These are phyloP conservation scores for Sugiyamaella floridensis DNA, from an alignment of 805 yeast genomes.

Conservation along the genomic window DNA sequence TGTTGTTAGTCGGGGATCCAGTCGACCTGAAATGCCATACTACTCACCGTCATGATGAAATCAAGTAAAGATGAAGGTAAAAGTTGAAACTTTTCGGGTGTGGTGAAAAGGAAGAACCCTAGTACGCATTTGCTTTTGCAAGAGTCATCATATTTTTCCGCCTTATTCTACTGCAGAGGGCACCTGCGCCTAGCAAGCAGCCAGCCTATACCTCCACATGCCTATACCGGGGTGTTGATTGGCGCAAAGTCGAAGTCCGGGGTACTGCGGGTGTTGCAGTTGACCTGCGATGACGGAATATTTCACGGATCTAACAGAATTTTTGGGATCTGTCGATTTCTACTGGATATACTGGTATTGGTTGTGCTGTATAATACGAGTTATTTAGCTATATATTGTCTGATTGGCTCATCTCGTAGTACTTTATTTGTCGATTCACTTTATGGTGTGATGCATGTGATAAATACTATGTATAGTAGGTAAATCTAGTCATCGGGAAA, in stretches of 20 bases:
- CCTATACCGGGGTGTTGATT: neutral
- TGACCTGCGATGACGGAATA: too few relatives aligned
- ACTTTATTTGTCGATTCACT: too few relatives aligned
- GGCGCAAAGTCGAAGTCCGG: neutral
- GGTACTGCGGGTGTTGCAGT: neutral
- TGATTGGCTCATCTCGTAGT: too few relatives aligned
- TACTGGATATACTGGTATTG: too few relatives aligned
- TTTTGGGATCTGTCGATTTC: too few relatives aligned
- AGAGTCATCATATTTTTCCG: neutral
- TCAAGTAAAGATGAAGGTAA: neutral
- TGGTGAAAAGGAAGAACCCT: neutral
- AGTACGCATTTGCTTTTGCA: neutral
- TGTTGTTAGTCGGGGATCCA: neutral
- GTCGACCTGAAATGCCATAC: neutral
- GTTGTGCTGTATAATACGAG: too few relatives aligned
- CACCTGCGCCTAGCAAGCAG: neutral
- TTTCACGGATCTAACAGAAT: too few relatives aligned
- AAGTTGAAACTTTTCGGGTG: neutral
- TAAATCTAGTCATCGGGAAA: too few relatives aligned
- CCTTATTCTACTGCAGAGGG: neutral
- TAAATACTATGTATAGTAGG: too few relatives aligned
- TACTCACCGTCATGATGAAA: neutral
- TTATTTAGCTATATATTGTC: too few relatives aligned
- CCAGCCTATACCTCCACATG: neutral
- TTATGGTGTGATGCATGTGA: too few relatives aligned